These are phyloP conservation scores for Globisporangium paroecandrum DNA, from an alignment of 352 stramenopile genomes.

Conservation along the genomic window DNA sequence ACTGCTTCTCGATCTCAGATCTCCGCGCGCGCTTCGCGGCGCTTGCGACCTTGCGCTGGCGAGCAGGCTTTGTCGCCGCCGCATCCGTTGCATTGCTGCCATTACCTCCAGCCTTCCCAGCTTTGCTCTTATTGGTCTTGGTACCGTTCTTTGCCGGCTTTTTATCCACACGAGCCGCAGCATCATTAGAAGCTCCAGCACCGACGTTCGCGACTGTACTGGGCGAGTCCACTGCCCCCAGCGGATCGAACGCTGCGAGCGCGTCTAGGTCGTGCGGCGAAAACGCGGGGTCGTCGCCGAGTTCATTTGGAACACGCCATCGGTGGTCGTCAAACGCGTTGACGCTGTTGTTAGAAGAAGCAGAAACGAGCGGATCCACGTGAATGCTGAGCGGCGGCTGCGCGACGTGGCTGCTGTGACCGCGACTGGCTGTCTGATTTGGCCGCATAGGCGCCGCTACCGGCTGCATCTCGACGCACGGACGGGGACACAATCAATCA, in stretches of 20 bases:
- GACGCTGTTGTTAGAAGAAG: not conserved
- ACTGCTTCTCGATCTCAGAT: conserved; percentile 64
- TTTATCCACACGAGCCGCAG: not conserved
- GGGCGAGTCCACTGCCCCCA: not conserved
- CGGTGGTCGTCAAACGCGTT: not conserved
- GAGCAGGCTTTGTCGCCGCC: not conserved
- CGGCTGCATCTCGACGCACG: conserved; percentile 6
- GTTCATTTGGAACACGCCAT: not conserved
- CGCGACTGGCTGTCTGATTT: not conserved
- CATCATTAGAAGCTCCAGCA: not conserved
- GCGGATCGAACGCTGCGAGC: not conserved
- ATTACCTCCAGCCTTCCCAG: not conserved
- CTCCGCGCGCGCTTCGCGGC: conserved; percentile 37
- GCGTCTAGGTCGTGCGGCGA: not conserved
- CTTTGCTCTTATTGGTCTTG: not conserved
- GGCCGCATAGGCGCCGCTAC: not conserved
- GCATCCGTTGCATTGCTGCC: not conserved
- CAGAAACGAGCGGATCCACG: not conserved
- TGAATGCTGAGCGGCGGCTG: not conserved
- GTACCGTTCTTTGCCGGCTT: not conserved
- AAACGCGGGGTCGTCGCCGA: not conserved
- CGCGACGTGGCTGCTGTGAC: not conserved
- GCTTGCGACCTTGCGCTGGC: conserved; percentile 7
- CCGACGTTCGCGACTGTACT: not conserved
- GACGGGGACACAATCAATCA: not conserved